Percentiles rank a stretch among this genome's conserved stretches.
phyloP scores from a whole-genome alignment of 345 rosid species.

The Melaleuca quinquenervia region DNA sequence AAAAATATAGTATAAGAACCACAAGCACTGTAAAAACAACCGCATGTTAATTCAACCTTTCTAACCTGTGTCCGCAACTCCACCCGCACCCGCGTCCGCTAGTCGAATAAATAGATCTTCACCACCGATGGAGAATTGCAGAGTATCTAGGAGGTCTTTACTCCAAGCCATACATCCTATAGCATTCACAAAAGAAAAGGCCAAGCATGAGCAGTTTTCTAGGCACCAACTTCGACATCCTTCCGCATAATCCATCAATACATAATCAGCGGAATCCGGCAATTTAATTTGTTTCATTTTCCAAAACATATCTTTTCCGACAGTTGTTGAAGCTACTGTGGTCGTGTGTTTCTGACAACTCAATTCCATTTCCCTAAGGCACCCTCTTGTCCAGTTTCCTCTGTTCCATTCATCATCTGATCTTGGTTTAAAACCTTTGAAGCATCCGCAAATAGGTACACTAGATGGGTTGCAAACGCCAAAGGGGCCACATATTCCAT shows the following conservation, averaged over 20 bases:
- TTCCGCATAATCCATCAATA: background rate
- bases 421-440: constrained; percentile 25
- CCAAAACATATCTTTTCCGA: background rate
- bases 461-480: constrained; percentile 8
- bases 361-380: constrained; percentile 3
- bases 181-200: background rate
- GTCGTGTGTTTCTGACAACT: background rate
- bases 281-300: background rate
- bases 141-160: background rate
- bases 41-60: background rate
- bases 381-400: constrained; percentile 13
- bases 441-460: constrained; percentile 8
- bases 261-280: background rate
- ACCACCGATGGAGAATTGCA: background rate
- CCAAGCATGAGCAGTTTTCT: constrained; percentile 3
- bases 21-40: background rate
- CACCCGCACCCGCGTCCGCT: background rate
- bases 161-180: background rate
- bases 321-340: background rate
- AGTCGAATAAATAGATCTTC: constrained; percentile 1
- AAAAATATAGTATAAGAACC: background rate
- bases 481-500: constrained; percentile 13
- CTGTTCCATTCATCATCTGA: constrained; percentile 1
- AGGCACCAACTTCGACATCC: constrained; percentile 12
- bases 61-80: background rate